Percentiles rank a stretch among this genome's conserved stretches.
These are phyloP conservation scores for Suillus weaverae DNA, from an alignment of 768 basidiomycete species.

Conservation along the genomic window DNA sequence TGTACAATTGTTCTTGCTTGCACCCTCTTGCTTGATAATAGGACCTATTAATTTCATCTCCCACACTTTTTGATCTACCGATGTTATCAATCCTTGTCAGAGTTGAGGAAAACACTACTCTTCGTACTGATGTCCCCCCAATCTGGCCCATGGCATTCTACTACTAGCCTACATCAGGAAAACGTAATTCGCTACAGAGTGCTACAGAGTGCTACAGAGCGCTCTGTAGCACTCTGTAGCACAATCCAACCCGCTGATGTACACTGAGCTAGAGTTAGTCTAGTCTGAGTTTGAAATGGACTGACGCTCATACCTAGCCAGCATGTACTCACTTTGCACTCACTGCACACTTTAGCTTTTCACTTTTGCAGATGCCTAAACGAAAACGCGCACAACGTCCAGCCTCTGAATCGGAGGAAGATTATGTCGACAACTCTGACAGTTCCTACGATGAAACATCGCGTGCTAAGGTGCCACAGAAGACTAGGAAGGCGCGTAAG, in stretches of 20 bases:
- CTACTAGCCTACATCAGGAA: neutral
- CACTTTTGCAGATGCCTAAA: conserved; percentile 23
- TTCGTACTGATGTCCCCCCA: neutral
- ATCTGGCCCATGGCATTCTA: neutral
- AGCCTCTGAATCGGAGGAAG: conserved; percentile 16
- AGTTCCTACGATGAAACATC: conserved; percentile 19
- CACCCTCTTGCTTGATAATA: neutral
- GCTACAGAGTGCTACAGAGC: too few species aligned
- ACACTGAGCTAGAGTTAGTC: too few species aligned
- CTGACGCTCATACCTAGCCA: neutral
- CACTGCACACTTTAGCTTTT: neutral
- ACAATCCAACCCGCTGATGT: too few species aligned
- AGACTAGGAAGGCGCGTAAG: conserved; percentile 18
- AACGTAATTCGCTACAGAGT: too few species aligned
- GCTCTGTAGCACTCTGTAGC: too few species aligned
- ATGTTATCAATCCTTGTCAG: neutral
- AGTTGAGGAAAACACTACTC: neutral
- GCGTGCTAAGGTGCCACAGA: conserved; percentile 7
- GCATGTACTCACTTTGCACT: neutral
- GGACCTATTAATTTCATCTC: neutral
- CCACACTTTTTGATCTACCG: neutral
- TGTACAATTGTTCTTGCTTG: neutral
- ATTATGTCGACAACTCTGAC: conserved; percentile 21
- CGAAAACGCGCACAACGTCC: conserved; percentile 21
- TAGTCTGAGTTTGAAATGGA: conserved; percentile 1